phyloP scores from a whole-genome alignment of 495 filamentous ascomycete species.

The Pyrenula massariospora region DNA sequence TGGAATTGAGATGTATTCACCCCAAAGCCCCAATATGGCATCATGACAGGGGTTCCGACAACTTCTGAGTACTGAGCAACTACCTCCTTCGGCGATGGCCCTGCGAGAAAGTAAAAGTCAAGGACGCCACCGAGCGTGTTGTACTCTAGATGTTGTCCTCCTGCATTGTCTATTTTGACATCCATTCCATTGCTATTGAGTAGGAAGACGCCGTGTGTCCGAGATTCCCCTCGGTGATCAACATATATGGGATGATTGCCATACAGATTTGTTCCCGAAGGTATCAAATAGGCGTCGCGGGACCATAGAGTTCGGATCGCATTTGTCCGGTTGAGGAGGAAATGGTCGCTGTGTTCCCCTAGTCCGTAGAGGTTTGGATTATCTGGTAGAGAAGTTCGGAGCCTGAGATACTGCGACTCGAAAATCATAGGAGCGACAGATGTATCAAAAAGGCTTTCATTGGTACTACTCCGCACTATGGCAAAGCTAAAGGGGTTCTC shows the following conservation, averaged over 20 bases:
- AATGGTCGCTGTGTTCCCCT: slow-evolving; percentile 66
- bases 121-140: slow-evolving; percentile 71
- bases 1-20: slow-evolving; percentile 13
- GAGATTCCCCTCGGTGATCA: slow-evolving; percentile 54
- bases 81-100: slow-evolving; percentile 60
- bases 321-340: slow-evolving; percentile 58
- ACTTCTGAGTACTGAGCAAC: slow-evolving; percentile 63
- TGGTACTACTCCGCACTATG: slow-evolving; percentile 46
- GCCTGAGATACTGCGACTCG: slow-evolving; percentile 63
- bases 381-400: slow-evolving; percentile 56
- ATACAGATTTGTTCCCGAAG: slow-evolving; percentile 64
- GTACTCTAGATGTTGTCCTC: slow-evolving; percentile 69
- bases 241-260: slow-evolving; percentile 78
- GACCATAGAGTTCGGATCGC: slow-evolving; percentile 76
- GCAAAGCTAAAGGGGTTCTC: slow-evolving; percentile 66
- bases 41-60: slow-evolving; percentile 59
- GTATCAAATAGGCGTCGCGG: slow-evolving; percentile 58
- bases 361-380: slow-evolving; percentile 67
- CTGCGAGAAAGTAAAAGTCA: slow-evolving; percentile 76
- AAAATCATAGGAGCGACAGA: slow-evolving; percentile 60
- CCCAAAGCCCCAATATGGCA: slow-evolving; percentile 78
- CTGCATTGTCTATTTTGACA: slow-evolving; percentile 61
- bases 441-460: slow-evolving; percentile 72
- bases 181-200: slow-evolving; percentile 84
- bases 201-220: slow-evolving; percentile 75